phyloP scores from a whole-genome alignment of 768 basidiomycete genomes.

The Boletus insuetus region DNA sequence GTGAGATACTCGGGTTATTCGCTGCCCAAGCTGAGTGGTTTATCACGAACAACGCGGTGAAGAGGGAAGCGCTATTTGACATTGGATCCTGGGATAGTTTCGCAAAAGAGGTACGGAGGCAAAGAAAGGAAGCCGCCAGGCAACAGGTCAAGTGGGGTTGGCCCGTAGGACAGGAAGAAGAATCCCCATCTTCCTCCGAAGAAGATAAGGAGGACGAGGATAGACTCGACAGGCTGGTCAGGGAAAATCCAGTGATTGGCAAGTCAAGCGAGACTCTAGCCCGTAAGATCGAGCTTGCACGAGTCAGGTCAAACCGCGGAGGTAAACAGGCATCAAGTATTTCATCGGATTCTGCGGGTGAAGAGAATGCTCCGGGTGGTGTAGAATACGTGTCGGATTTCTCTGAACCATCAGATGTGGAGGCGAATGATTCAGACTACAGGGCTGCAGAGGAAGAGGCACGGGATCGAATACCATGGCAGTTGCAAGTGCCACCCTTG shows the following conservation, averaged over 20 bases:
- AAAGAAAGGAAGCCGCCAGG: slow-evolving; percentile 32
- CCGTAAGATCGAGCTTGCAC: slow-evolving; percentile 22
- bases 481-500: slow-evolving; percentile 35
- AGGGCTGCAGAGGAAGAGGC: slow-evolving; percentile 16
- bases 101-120: slow-evolving; percentile 31
- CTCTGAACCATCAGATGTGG: slow-evolving; percentile 47
- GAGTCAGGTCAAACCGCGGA: not conserved
- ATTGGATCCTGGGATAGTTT: slow-evolving; percentile 48
- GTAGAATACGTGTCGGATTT: slow-evolving; percentile 56
- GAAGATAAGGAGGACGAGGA: slow-evolving; percentile 4
- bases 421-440: slow-evolving; percentile 38
- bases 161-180: slow-evolving; percentile 15
- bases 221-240: slow-evolving; percentile 9
- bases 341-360: slow-evolving; percentile 24
- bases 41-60: slow-evolving; percentile 43
- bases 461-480: slow-evolving; percentile 35
- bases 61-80: slow-evolving; percentile 36
- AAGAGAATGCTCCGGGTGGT: slow-evolving; percentile 10
- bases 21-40: slow-evolving; percentile 62
- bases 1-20: slow-evolving; percentile 50
- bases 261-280: slow-evolving; percentile 16
- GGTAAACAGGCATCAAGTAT: not conserved
- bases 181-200: slow-evolving; percentile 6
- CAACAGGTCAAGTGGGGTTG: slow-evolving; percentile 23
- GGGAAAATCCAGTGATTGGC: slow-evolving; percentile 28